Conservation (phyloP, 2,329 filamentous ascomycete species). For the Hypoxylon sp. region DNA sequence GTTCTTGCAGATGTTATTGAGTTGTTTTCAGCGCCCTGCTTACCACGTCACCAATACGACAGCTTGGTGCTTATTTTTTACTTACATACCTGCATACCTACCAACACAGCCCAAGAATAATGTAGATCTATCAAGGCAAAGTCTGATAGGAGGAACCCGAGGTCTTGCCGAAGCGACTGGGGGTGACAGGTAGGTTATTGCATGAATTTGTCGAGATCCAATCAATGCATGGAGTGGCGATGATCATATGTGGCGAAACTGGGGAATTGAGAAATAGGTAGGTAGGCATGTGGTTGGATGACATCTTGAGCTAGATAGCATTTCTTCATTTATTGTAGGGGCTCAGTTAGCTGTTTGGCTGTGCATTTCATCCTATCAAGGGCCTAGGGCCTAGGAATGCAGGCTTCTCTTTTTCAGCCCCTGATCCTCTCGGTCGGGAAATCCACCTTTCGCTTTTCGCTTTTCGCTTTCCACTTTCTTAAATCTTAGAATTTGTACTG, state of each 20-base stretch:
- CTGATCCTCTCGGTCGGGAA: slow-evolving; percentile 28
- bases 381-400: slow-evolving; percentile 15
- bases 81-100: slow-evolving; percentile 25
- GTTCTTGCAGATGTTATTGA: slow-evolving; percentile 18
- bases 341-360: slow-evolving; percentile 5
- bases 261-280: slow-evolving; percentile 25
- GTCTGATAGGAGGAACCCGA: slow-evolving; percentile 31
- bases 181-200: slow-evolving; percentile 8
- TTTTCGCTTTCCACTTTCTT: slow-evolving; percentile 4
- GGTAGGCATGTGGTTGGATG: slow-evolving; percentile 28
- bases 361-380: slow-evolving; percentile 34
- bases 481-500: slow-evolving; percentile 19
- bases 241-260: slow-evolving; percentile 31
- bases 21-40: slow-evolving; percentile 3
- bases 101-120: slow-evolving; percentile 12
- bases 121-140: slow-evolving; percentile 36
- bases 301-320: slow-evolving; percentile 5
- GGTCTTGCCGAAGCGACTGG: slow-evolving; percentile 20
- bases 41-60: slow-evolving; percentile 35
- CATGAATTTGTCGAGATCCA: slow-evolving; percentile 32
- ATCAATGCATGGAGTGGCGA: slow-evolving; percentile 27
- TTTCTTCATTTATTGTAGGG: slow-evolving; percentile 36
- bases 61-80: slow-evolving; percentile 11
- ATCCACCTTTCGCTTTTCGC: slow-evolving; percentile 3
- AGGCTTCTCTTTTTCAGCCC: slow-evolving; percentile 10